Conservation (phyloP, 345 rosid species). For the Bretschneidera sinensis region DNA sequence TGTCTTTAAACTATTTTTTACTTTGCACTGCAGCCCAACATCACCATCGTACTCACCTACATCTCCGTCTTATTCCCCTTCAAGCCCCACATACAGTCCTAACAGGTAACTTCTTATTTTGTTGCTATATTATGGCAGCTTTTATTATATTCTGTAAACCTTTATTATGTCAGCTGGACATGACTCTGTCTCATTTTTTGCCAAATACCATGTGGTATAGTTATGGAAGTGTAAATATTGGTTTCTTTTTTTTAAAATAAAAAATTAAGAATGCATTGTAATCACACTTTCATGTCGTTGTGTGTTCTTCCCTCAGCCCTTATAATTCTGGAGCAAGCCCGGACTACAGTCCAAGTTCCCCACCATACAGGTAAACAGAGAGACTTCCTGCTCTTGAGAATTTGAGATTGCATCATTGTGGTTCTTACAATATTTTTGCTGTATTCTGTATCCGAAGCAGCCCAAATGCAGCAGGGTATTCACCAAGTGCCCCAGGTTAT, state of each 20-base stretch:
- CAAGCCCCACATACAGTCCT: constrained; percentile 90
- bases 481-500: constrained; percentile 77
- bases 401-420: background rate
- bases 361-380: constrained; percentile 45
- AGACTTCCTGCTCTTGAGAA: background rate
- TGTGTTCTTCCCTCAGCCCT: constrained; percentile 38
- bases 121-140: background rate
- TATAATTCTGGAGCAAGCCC: constrained; percentile 69
- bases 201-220: too few relatives aligned
- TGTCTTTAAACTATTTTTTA: background rate
- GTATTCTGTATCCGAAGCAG: constrained; percentile 17
- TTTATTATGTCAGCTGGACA: too few relatives aligned
- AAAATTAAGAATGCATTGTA: too few relatives aligned
- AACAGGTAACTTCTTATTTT: constrained; percentile 51
- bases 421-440: background rate
- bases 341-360: constrained; percentile 77
- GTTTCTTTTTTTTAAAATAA: too few relatives aligned
- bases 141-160: constrained; percentile 13
- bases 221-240: background rate
- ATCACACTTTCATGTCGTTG: background rate
- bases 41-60: constrained; percentile 95
- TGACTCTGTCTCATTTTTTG: too few relatives aligned
- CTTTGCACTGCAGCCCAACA: constrained; percentile 59
- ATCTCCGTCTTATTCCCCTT: constrained; percentile 87
- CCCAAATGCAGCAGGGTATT: constrained; percentile 84